Conservation (phyloP, 768 basidiomycete genomes). For the Gloeostereum incarnatum region DNA sequence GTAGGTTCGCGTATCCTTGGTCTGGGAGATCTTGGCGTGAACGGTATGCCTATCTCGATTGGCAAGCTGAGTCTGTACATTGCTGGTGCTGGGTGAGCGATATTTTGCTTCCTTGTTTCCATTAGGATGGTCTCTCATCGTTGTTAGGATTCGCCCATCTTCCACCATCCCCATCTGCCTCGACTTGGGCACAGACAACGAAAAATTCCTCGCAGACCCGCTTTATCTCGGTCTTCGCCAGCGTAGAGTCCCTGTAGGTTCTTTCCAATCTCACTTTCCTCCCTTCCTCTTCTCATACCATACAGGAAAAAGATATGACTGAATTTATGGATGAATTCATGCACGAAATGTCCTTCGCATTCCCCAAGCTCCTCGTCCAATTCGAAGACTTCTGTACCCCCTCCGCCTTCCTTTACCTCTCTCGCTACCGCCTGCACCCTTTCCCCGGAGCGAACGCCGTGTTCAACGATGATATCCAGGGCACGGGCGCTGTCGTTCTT, state of each 20-base stretch:
- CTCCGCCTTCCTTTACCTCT: constrained; percentile 81
- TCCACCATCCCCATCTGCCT: constrained; percentile 79
- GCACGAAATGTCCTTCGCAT: constrained; percentile 62
- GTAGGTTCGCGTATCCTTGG: constrained; percentile 83
- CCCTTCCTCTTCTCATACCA: too few relatives aligned
- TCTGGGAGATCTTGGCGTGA: constrained; percentile 41
- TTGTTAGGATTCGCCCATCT: constrained; percentile 50
- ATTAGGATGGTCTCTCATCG: neutral
- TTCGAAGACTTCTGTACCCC: constrained; percentile 93
- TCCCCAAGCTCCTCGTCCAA: constrained; percentile 80
- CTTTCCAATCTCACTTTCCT: too few relatives aligned
- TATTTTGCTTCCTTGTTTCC: too few relatives aligned
- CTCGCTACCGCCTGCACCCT: constrained; percentile 43
- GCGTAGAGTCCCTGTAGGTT: constrained; percentile 52
- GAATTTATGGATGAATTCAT: constrained; percentile 94
- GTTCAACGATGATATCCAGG: constrained; percentile 91
- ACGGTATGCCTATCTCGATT: constrained; percentile 73
- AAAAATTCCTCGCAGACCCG: constrained; percentile 73
- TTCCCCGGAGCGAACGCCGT: constrained; percentile 39
- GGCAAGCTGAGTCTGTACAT: constrained; percentile 94
- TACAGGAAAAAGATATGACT: constrained; percentile 54
- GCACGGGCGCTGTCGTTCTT: constrained; percentile 89
- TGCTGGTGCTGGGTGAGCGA: constrained; percentile 74
- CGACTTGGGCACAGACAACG: constrained; percentile 87
- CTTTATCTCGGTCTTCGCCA: constrained; percentile 83